Percentiles rank a stretch among this genome's conserved stretches.
phyloP scores from a whole-genome alignment of 352 stramenopile species.

The Globisporangium rhizosaccharum region DNA sequence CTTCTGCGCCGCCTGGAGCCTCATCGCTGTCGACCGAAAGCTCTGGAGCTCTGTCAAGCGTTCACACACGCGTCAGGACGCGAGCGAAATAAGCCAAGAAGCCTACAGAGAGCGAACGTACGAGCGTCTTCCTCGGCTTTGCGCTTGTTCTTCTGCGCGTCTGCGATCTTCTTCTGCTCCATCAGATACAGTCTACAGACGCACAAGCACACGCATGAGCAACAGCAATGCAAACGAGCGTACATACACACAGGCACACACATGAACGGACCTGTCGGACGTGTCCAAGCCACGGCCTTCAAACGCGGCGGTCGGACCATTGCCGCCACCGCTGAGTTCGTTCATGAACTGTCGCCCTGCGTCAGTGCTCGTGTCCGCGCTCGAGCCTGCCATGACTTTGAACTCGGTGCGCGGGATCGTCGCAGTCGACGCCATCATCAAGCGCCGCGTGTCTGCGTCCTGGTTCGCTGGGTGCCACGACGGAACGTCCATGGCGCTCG shows the following conservation, averaged over 20 bases:
- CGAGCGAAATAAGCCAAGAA: neutral
- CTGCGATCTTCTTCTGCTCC: constrained; percentile 54
- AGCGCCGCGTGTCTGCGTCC: constrained; percentile 32
- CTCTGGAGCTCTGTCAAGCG: constrained; percentile 40
- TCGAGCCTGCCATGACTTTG: constrained; percentile 58
- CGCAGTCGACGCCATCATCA: constrained; percentile 14
- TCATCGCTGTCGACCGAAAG: constrained; percentile 57
- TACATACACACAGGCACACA: neutral
- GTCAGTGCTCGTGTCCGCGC: constrained; percentile 56
- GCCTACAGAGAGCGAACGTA: constrained; percentile 12
- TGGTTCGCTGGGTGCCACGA: constrained; percentile 72
- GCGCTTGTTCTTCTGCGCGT: constrained; percentile 27
- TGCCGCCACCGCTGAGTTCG: constrained; percentile 33
- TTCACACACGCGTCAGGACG: neutral
- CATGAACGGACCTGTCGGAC: constrained; percentile 37
- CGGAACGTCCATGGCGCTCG: constrained; percentile 51
- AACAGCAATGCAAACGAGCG: neutral
- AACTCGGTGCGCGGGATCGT: constrained; percentile 50
- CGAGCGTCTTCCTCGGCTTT: constrained; percentile 26
- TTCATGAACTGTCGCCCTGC: constrained; percentile 52
- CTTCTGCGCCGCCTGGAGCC: constrained; percentile 45
- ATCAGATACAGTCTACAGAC: constrained; percentile 45
- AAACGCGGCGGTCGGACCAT: constrained; percentile 15
- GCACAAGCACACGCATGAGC: constrained; percentile 4
- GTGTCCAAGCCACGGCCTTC: constrained; percentile 59